These are phyloP conservation scores for Panus rudis DNA, from an alignment of 768 basidiomycete species.

Conservation along the genomic window DNA sequence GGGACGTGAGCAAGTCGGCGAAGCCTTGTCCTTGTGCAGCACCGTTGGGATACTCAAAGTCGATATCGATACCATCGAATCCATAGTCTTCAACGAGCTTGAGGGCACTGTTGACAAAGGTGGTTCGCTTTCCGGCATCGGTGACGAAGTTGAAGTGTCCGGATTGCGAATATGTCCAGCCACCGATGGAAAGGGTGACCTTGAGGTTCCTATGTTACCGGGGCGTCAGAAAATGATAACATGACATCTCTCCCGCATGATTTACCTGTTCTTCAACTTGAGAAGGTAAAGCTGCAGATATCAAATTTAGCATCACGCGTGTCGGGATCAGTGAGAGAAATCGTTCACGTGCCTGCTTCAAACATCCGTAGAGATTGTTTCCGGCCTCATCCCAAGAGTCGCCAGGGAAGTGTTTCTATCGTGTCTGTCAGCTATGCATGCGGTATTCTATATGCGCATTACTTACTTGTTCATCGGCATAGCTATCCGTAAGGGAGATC, in stretches of 20 bases:
- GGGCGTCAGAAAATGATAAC: background rate
- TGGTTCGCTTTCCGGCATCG: conserved; percentile 38
- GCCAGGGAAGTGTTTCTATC: conserved; percentile 60
- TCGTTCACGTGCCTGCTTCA: conserved; percentile 55
- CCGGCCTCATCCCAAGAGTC: conserved; percentile 72
- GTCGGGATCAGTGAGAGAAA: background rate
- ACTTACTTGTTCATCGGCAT: conserved; percentile 62
- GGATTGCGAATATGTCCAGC: conserved; percentile 66
- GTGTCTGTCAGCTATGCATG: background rate
- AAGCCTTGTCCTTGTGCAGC: conserved; percentile 58
- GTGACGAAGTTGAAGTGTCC: conserved; percentile 66
- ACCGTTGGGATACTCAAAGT: conserved; percentile 71
- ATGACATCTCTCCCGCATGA: background rate
- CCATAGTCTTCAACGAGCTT: conserved; percentile 67
- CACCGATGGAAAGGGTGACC: conserved; percentile 46
- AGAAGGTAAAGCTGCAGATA: conserved; percentile 39
- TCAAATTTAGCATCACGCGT: background rate
- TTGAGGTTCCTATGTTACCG: conserved; percentile 36
- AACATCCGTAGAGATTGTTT: conserved; percentile 73
- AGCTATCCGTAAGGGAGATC: conserved; percentile 63
- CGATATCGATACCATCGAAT: conserved; percentile 74
- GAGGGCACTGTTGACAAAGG: conserved; percentile 56
- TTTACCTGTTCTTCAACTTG: conserved; percentile 48
- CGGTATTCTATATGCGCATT: conserved; percentile 6
- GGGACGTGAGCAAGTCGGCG: conserved; percentile 52